Conservation (phyloP, 2,329 filamentous ascomycete genomes). For the Talaromyces atroroseus region DNA sequence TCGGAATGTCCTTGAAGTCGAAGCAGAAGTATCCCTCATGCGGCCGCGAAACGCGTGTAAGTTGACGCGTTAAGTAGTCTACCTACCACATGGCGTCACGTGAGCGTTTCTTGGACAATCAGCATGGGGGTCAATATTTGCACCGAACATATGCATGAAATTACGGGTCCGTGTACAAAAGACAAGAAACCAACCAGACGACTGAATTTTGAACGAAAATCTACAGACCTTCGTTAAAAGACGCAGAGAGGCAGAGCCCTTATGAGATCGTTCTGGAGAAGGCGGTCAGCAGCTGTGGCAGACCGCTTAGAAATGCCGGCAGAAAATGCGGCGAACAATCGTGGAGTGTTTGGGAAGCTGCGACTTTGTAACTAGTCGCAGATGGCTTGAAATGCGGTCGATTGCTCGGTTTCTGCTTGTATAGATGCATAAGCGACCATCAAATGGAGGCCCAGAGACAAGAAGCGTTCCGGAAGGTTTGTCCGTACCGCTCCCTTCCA, state of each 20-base stretch:
- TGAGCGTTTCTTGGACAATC: not conserved
- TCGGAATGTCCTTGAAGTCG: not conserved
- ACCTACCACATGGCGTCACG: constrained; percentile 7
- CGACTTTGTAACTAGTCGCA: not conserved
- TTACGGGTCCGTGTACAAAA: not conserved
- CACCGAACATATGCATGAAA: not conserved
- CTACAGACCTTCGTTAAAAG: not conserved
- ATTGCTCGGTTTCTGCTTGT: not conserved
- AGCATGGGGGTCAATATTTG: not conserved
- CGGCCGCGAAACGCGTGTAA: constrained; percentile 6
- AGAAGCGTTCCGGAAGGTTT: constrained; percentile 38
- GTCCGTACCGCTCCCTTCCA: not conserved
- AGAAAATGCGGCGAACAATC: constrained; percentile 19
- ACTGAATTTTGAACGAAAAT: not conserved
- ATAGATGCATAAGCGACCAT: not conserved
- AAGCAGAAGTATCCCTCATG: not conserved
- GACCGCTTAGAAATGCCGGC: constrained; percentile 15
- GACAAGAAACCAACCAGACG: not conserved
- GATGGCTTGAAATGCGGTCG: not conserved
- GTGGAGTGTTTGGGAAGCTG: not conserved
- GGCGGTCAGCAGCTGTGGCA: not conserved
- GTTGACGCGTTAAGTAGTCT: constrained; percentile 14
- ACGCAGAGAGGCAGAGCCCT: not conserved
- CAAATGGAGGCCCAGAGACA: constrained; percentile 36
- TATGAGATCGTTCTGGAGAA: not conserved